Conservation (phyloP, 1,284 basidiomycete species). For the Polyporus tsugae region DNA sequence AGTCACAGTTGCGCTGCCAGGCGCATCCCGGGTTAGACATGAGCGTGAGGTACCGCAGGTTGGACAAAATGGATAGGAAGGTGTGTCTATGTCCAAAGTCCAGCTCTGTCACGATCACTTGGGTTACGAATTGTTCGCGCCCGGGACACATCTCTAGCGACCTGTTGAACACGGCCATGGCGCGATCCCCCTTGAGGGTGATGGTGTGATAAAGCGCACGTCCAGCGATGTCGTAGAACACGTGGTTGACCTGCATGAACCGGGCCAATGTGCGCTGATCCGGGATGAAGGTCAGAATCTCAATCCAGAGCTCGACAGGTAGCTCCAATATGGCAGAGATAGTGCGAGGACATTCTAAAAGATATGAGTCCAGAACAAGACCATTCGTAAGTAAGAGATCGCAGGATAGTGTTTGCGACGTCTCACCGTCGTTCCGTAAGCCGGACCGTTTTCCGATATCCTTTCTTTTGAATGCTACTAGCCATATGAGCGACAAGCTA, state of each 20-base stretch:
- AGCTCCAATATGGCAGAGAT: background rate
- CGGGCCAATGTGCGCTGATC: slow-evolving; percentile 1
- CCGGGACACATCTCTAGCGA: background rate
- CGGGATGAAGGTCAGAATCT: background rate
- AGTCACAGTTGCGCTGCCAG: background rate
- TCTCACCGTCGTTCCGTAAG: background rate
- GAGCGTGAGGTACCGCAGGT: background rate
- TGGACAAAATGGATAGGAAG: background rate
- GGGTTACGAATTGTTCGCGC: background rate
- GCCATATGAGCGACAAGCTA: background rate
- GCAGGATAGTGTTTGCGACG: background rate
- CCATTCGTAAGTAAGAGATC: background rate
- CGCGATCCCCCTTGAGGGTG: background rate
- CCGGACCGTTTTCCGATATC: background rate
- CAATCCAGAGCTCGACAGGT: slow-evolving; percentile 1
- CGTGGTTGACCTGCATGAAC: background rate
- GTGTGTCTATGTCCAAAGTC: background rate
- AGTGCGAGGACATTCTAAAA: background rate
- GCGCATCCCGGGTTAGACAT: background rate
- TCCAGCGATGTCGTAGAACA: background rate
- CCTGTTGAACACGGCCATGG: background rate
- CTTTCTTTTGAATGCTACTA: background rate
- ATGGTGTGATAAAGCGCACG: background rate
- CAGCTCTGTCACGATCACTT: background rate
- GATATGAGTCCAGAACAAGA: background rate